Evolutionary conservation across 2,329 filamentous ascomycete species (phyloP).

Genomic region (Cytospora chrysosperma): DNA sequence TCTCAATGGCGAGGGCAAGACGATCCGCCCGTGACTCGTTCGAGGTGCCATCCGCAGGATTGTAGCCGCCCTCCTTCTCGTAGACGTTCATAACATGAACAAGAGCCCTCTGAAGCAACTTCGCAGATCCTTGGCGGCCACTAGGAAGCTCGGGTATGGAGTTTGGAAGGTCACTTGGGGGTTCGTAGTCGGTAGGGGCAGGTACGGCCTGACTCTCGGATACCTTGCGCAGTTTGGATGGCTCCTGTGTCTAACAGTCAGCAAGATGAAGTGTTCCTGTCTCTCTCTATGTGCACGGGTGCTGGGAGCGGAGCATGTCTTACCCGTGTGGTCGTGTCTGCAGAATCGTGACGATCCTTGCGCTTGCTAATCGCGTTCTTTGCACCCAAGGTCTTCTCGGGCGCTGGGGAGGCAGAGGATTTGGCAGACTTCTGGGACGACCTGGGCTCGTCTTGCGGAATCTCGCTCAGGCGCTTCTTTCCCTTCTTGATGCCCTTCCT

Average conservation of each 20-base stretch:
- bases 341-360: conserved; percentile 57
- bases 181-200: conserved; percentile 41
- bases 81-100: conserved; percentile 63
- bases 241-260: conserved; percentile 35
- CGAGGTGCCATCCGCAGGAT: conserved; percentile 62
- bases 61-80: conserved; percentile 63
- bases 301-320: conserved; percentile 20
- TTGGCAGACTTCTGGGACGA: conserved; percentile 41
- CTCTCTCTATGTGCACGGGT: too few relatives aligned
- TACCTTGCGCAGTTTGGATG: conserved; percentile 55
- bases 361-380: conserved; percentile 50
- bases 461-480: conserved; percentile 67
- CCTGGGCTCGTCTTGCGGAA: conserved; percentile 44
- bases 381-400: conserved; percentile 42
- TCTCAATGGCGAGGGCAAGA: conserved; percentile 77
- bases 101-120: conserved; percentile 69
- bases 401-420: conserved; percentile 37
- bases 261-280: not conserved
- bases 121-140: conserved; percentile 66
- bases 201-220: conserved; percentile 48
- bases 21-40: conserved; percentile 65
- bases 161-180: conserved; percentile 51
- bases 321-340: conserved; percentile 52
- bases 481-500: conserved; percentile 61
- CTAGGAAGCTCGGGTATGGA: conserved; percentile 58